Conservation (phyloP, 208 protist genomes). For the Leishmania martiniquensis region DNA sequence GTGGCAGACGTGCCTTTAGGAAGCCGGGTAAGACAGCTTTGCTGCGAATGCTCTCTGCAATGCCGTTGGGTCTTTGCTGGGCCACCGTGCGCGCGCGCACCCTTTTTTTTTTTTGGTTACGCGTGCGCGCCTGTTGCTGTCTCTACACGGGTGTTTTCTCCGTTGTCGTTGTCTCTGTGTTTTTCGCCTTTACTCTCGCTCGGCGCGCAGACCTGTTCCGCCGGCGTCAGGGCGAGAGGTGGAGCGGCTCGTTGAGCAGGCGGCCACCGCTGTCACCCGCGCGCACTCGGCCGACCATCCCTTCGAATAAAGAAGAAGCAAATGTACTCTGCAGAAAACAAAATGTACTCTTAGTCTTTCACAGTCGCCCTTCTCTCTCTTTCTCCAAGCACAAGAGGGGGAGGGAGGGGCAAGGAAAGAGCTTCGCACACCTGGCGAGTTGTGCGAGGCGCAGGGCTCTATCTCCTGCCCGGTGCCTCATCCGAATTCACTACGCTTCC, state of each 20-base stretch:
- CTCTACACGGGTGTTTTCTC: background rate
- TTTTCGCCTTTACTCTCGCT: background rate
- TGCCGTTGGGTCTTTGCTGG: background rate
- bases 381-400: too few species aligned
- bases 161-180: background rate
- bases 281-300: background rate
- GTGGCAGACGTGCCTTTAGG: background rate
- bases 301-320: background rate
- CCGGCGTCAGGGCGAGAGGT: background rate
- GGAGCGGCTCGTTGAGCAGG: background rate
- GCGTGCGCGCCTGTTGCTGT: background rate
- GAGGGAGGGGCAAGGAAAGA: background rate
- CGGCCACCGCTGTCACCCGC: background rate
- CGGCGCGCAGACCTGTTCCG: background rate
- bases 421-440: background rate
- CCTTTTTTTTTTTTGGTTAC: background rate
- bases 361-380: background rate
- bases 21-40: background rate
- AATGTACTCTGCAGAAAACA: background rate
- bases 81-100: background rate
- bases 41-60: background rate
- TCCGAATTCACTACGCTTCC: background rate
- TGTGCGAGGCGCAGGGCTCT: background rate
- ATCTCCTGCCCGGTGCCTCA: background rate
- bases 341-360: background rate